Evolutionary conservation across 2,329 filamentous ascomycete genomes (phyloP), one percentile per base, ranked within the genome.

Genomic region (Apiospora koreana): DNA sequence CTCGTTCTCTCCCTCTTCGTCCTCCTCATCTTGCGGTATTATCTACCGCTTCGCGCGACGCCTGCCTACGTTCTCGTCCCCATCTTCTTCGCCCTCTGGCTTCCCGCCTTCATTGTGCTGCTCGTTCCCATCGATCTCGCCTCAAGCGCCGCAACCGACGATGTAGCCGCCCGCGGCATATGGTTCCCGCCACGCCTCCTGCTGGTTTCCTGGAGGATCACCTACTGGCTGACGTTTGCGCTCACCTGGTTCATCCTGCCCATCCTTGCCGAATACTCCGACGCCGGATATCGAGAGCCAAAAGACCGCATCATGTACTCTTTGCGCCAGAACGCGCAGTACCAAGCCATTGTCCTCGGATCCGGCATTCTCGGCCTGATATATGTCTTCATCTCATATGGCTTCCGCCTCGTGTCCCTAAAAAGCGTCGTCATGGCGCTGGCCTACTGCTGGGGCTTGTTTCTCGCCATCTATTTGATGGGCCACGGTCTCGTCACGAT

Each of bases 91-190:
- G 94, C 95, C n/a, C 88, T 99, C 75, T 95, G 94, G 78, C 89
- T 99, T 7, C 97, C 96, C 14, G 94, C 94, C 65, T 95, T 93
- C 80, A 95, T 97, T 77, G 90, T 98, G 31, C 86, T 99, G 31
- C 89, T 99, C 28, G 94, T 99, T 8, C 96, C 96, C 6, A 97
- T 99, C 80, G 96, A 99, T 81, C 90, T 99, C 74, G 95, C 95
- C 1, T 97, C 95, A 8, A 95, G 89, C 78, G 92, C 93, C 28
- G 88, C 90, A 65, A 90, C 91, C 67, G 91, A 93, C 71, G 92
- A 93, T 80, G 90, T 88, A 71, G 87, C 88, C 21, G 87, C 89
- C 21, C 89, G 92, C 75, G 96, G 95, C 43, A 93, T 99, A 77
- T 98, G 95, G 94, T 87, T 99, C 43, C 92, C 93, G 6, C 86